phyloP scores from a whole-genome alignment of 1,284 basidiomycete genomes.

The Puccinia horiana region DNA sequence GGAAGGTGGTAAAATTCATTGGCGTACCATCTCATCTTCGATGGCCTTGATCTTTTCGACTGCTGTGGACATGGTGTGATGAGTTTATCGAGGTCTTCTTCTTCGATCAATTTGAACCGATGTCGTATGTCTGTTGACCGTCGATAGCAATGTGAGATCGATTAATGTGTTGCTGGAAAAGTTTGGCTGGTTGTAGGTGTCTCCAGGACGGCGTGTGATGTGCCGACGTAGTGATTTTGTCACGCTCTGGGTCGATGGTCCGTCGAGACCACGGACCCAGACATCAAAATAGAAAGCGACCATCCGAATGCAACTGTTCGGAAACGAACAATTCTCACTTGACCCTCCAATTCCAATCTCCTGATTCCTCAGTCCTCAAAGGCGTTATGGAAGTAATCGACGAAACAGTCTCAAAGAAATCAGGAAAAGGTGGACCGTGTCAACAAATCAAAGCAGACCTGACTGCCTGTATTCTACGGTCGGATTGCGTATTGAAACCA shows the following conservation, averaged over 20 bases:
- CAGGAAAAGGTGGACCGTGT: slow-evolving; percentile 62
- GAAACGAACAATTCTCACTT: background rate
- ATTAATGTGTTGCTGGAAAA: background rate
- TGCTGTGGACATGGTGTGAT: slow-evolving; percentile 64
- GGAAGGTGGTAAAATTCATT: slow-evolving; percentile 60
- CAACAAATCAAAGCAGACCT: slow-evolving; percentile 71
- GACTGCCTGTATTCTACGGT: slow-evolving; percentile 74
- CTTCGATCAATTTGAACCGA: background rate
- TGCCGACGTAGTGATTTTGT: too few relatives aligned
- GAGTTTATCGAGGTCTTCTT: background rate
- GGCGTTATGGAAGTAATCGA: background rate
- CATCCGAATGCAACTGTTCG: too few relatives aligned
- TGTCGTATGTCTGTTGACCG: background rate
- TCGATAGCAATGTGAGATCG: background rate
- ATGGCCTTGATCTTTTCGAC: slow-evolving; percentile 93
- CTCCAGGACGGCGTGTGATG: too few relatives aligned
- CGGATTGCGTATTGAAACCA: slow-evolving; percentile 76
- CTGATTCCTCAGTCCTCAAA: background rate
- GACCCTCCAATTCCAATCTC: background rate
- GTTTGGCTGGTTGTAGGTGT: background rate
- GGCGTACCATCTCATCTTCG: slow-evolving; percentile 86
- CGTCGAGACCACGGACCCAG: too few relatives aligned
- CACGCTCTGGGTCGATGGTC: too few relatives aligned
- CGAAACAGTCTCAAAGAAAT: background rate
- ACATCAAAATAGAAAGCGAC: too few relatives aligned